These are phyloP conservation scores for Arachnopeziza araneosa DNA, from an alignment of 2,329 filamentous ascomycete species.

Conservation along the genomic window DNA sequence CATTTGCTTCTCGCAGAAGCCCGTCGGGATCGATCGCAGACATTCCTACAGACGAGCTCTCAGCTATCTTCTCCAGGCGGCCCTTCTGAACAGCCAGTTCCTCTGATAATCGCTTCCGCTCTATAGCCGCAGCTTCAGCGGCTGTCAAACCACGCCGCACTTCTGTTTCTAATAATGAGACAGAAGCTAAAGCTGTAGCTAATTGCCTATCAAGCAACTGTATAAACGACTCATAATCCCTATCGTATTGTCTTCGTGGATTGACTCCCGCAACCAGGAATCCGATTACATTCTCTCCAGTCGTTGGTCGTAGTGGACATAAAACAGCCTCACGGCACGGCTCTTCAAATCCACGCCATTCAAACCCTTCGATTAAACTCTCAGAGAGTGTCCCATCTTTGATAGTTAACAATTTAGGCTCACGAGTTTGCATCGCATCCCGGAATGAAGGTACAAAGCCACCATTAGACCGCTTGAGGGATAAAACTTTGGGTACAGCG, in stretches of 20 bases:
- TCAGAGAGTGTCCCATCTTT: conserved; percentile 59
- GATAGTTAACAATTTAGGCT: conserved; percentile 60
- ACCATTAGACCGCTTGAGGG: conserved; percentile 62
- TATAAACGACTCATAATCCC: conserved; percentile 72
- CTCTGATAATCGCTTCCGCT: conserved; percentile 34
- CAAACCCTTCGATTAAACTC: conserved; percentile 59
- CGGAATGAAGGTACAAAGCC: conserved; percentile 74
- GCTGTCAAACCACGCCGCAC: conserved; percentile 67
- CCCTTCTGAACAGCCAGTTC: conserved; percentile 22
- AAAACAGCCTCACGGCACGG: conserved; percentile 65
- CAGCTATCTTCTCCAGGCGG: conserved; percentile 58
- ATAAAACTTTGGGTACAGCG: conserved; percentile 54
- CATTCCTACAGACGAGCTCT: conserved; percentile 76
- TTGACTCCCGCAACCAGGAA: conserved; percentile 46
- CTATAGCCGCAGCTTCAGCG: conserved; percentile 66
- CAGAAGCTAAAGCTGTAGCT: conserved; percentile 72
- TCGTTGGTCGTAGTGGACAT: conserved; percentile 71
- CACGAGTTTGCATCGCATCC: conserved; percentile 62
- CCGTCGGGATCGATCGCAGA: conserved; percentile 72
- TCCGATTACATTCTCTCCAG: conserved; percentile 58
- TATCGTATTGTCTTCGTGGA: conserved; percentile 69
- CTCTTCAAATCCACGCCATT: conserved; percentile 66
- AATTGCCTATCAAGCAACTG: conserved; percentile 68
- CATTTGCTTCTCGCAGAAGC: conserved; percentile 71
- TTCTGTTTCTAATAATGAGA: conserved; percentile 77